A percentile compares a stretch with the other conserved stretches of the same genome.
These are phyloP conservation scores for Abrus precatorius DNA, from an alignment of 306 rosid genomes.

Conservation along the genomic window DNA sequence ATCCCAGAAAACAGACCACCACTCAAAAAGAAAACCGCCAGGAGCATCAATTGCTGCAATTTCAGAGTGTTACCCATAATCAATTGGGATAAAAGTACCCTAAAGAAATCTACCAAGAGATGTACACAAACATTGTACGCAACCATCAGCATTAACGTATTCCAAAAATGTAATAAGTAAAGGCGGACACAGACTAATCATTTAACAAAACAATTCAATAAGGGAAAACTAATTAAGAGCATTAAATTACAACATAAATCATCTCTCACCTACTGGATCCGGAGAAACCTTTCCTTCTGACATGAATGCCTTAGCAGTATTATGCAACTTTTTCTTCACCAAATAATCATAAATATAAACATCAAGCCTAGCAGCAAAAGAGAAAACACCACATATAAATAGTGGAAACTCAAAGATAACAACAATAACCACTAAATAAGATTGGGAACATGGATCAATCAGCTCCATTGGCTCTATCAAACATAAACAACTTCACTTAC, in stretches of 20 bases:
- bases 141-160: constrained; percentile 21
- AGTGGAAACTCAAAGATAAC: background rate
- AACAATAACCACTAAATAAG: constrained; percentile 9
- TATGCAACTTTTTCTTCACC: constrained; percentile 89
- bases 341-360: constrained; percentile 93
- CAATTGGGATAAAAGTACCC: constrained; percentile 2
- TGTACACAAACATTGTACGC: background rate
- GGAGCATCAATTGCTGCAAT: constrained; percentile 98
- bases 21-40: constrained; percentile 94
- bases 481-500: constrained; percentile 50
- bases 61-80: constrained; percentile 38
- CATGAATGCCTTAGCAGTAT: constrained; percentile 95
- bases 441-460: constrained; percentile 5
- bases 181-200: constrained; percentile 13
- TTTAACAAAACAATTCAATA: constrained; percentile 23
- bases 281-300: constrained; percentile 95
- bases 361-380: constrained; percentile 79
- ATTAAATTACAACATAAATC: constrained; percentile 5
- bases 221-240: background rate
- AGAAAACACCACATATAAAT: background rate
- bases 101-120: constrained; percentile 8
- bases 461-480: constrained; percentile 15
- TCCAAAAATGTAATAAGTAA: constrained; percentile 35
- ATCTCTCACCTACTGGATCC: constrained; percentile 89
- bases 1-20: constrained; percentile 99